These are phyloP conservation scores for Picochlorum sp. DNA, from an alignment of 139 green algal species.

Conservation along the genomic window DNA sequence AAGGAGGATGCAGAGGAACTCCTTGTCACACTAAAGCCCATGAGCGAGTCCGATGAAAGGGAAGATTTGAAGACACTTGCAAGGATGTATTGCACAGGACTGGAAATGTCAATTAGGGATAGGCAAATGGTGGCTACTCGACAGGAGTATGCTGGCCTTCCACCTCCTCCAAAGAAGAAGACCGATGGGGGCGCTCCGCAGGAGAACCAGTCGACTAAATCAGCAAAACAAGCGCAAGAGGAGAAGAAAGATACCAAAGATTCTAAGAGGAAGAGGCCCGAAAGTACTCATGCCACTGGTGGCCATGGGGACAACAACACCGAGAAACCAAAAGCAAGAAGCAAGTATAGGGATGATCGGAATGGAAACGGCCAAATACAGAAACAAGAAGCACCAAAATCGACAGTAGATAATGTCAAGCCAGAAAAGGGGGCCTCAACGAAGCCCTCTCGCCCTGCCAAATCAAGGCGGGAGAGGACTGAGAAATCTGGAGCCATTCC, in stretches of 20 bases:
- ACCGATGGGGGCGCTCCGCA: neutral
- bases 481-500: too few species aligned
- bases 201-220: constrained; percentile 1
- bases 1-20: constrained; percentile 8
- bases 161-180: constrained; percentile 4
- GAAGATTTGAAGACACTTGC: constrained; percentile 43
- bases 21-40: neutral
- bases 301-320: too few species aligned
- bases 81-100: constrained; percentile 35
- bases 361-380: too few species aligned
- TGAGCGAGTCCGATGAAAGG: constrained; percentile 30
- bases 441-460: too few species aligned
- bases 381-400: too few species aligned
- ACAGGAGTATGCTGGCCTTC: constrained; percentile 28
- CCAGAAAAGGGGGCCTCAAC: too few species aligned
- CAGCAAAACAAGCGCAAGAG: neutral
- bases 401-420: too few species aligned
- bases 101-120: constrained; percentile 27
- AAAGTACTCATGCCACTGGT: too few species aligned
- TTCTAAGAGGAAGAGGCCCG: neutral
- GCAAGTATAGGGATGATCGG: too few species aligned
- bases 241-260: neutral
- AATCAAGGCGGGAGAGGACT: too few species aligned
- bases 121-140: constrained; percentile 20
- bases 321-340: too few species aligned